Base-by-base conservation (phyloP, 2,329 filamentous ascomycete genomes). In the Pseudopithomyces chartarum region DNA sequence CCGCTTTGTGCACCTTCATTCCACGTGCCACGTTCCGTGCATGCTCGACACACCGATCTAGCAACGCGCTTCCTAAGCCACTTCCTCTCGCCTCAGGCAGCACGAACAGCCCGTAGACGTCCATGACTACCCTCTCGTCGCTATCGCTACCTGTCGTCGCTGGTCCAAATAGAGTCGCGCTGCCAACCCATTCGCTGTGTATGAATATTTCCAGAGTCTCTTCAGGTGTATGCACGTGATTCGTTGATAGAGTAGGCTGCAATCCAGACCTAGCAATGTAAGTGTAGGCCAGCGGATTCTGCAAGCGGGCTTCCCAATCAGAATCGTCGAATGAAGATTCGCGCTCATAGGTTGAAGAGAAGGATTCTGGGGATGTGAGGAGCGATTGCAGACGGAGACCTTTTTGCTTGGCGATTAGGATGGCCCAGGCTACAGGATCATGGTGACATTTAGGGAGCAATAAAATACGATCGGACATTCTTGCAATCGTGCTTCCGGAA, bases 21-120 rank as follows among this genome's bases (percentile, higher is more conserved):
- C 7, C 33, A 26, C 2, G 57, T 26, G 17, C 59, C 17, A 58
- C 20, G 3, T 23, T 15, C 12, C 43, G 50, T 17, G 59, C 68
- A 20, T 63, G 55, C 23, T n/a, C 26, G 13, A 15, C 26, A 2
- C 39, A 50, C 15, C 73, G 23, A 12, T 63, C 55, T 12, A 75
- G 57, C 23, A 76, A 57, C 12, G 47, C 57, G 33, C 51, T 63
- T 6, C 71, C 73, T 10, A 75, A 26, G 11, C 73, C 72, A n/a
- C 17, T 29, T 3, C 65, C 52, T 36, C 71, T 57, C 10, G 62
- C 64, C n/a, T 48, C 47, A 8, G 66, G 61, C 6, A 63, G 48
- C 7, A 75, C 69, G 52, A 71, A 75, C 32, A 69, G 62, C 32
- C 62, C 71, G 49, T 63, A 70, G 2, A 73, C 59, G 38, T 69